Base-by-base conservation (phyloP, 768 basidiomycete species). In the Amanita rimosa region DNA sequence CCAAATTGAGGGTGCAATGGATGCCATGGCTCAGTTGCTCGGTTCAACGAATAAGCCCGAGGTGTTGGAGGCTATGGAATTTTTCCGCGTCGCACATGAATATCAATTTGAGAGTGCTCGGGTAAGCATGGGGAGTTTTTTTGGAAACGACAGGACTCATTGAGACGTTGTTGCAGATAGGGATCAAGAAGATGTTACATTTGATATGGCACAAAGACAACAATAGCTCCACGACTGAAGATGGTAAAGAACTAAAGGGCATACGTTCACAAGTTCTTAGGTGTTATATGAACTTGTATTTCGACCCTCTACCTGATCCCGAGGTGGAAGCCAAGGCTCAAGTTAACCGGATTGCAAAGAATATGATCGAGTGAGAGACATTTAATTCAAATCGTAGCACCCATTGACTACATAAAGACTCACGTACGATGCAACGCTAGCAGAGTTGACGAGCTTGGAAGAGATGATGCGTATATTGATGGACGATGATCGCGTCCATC, bases 381-480 rank as follows among this genome's bases (percentile, higher is more conserved):
- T 43, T 24, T 26, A 35, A 48, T 48, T 21, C 42, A 19, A 26
- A 16, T 31, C 7, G n/a, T 16, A 16, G 48, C 45, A 14, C 14
- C 19, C 39, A 3, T 35, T 44, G 35, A 24, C 22, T 51, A 26
- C 14, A 3, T 34, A 33, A 31, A 98, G 95, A 62, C 72, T 85
- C 36, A 98, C 96, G 0, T 94, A 91, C 59, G 80, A 85, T 13
- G 88, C 95, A 1, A 94, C 92, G 0, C 72, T 99, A 22, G 96
- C 96, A 1, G 94, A 98, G 61, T 68, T 99, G 36, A 99, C 94
- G 1, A 94, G 91, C 56, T 67, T 98, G 46, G 96, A 99, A 60
- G 93, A 97, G 65, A 85, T 98, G 74, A 83, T 99, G 82, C 77
- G 89, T 37, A 89, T 86, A 26, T 87, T 99, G 85, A 94, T 95